These are phyloP conservation scores for Phytophthora capsici DNA, from an alignment of 352 stramenopile genomes.

Conservation along the genomic window DNA sequence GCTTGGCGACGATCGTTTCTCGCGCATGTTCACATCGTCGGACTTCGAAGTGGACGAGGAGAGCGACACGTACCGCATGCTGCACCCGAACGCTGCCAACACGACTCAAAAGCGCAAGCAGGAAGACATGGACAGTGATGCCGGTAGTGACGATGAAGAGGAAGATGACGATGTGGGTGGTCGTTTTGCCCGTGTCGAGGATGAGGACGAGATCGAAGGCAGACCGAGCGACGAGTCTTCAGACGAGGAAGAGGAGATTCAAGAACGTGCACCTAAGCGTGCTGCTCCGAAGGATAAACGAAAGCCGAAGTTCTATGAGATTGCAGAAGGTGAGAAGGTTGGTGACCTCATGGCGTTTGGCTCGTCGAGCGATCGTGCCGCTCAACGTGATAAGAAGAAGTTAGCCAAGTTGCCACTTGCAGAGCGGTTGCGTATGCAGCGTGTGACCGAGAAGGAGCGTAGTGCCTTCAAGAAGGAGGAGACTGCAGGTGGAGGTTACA, in stretches of 20 bases:
- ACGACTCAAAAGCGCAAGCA: slow-evolving; percentile 73
- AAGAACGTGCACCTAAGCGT: slow-evolving; percentile 16
- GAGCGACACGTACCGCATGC: slow-evolving; percentile 95
- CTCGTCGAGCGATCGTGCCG: slow-evolving; percentile 64
- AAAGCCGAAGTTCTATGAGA: slow-evolving; percentile 86
- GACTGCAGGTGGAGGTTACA: slow-evolving; percentile 71
- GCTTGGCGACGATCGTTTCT: slow-evolving; percentile 97
- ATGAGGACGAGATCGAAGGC: slow-evolving; percentile 70
- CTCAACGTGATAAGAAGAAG: slow-evolving; percentile 82
- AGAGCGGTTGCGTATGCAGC: slow-evolving; percentile 79
- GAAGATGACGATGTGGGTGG: slow-evolving; percentile 60
- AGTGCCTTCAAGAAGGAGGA: slow-evolving; percentile 89
- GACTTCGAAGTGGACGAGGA: slow-evolving; percentile 99
- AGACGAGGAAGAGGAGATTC: slow-evolving; percentile 55
- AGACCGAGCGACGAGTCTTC: slow-evolving; percentile 74
- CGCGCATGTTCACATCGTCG: slow-evolving; percentile 95
- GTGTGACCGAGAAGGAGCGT: slow-evolving; percentile 73
- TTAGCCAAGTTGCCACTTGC: slow-evolving; percentile 79
- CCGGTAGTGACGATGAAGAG: slow-evolving; percentile 63
- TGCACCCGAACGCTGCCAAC: slow-evolving; percentile 93
- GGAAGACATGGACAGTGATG: slow-evolving; percentile 94
- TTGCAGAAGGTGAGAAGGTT: slow-evolving; percentile 84
- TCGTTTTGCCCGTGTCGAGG: slow-evolving; percentile 76
- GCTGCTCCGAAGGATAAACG: slow-evolving; percentile 40
- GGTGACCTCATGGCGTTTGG: slow-evolving; percentile 82